Percentiles rank a stretch among this genome's conserved stretches.
Evolutionary conservation across 1,139 yeast genomes (phyloP).

Genomic region (Chernovozyma aurita): DNA sequence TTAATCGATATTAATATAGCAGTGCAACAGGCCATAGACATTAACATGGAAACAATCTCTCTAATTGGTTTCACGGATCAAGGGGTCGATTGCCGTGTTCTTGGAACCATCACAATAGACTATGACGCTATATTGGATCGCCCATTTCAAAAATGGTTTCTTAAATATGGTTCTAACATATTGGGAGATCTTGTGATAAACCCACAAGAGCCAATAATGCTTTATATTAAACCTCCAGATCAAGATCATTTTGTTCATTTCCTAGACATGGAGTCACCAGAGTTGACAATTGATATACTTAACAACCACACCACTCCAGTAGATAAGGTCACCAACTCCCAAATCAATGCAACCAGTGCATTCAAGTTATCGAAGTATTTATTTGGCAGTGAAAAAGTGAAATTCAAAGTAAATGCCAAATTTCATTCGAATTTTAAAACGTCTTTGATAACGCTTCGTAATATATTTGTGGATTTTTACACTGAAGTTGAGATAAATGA

Average conservation of each 20-base stretch:
- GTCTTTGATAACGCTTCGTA: not conserved
- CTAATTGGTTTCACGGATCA: constrained; percentile 18
- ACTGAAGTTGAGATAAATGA: constrained; percentile 4
- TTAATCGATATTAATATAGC: constrained; percentile 2
- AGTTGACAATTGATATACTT: constrained; percentile 17
- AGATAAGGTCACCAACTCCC: constrained; percentile 22
- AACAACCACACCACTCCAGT: constrained; percentile 20
- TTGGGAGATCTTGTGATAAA: constrained; percentile 21
- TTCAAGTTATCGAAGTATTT: constrained; percentile 2
- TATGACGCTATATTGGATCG: constrained; percentile 17
- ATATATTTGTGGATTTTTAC: constrained; percentile 2
- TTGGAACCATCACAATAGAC: constrained; percentile 21
- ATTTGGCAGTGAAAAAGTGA: constrained; percentile 1
- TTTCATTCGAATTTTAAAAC: constrained; percentile 5
- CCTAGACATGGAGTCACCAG: constrained; percentile 23
- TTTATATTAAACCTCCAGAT: constrained; percentile 19
- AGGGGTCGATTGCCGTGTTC: constrained; percentile 22
- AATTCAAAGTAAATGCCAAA: constrained; percentile 5
- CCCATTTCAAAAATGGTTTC: constrained; percentile 7
- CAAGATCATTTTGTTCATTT: constrained; percentile 17
- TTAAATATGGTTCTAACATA: constrained; percentile 17
- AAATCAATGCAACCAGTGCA: constrained; percentile 1
- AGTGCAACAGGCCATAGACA: constrained; percentile 1
- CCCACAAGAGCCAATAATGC: constrained; percentile 19
- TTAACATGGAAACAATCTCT: constrained; percentile 9